phyloP scores from a whole-genome alignment of 352 stramenopile species.

The Pythium guiyangense region DNA sequence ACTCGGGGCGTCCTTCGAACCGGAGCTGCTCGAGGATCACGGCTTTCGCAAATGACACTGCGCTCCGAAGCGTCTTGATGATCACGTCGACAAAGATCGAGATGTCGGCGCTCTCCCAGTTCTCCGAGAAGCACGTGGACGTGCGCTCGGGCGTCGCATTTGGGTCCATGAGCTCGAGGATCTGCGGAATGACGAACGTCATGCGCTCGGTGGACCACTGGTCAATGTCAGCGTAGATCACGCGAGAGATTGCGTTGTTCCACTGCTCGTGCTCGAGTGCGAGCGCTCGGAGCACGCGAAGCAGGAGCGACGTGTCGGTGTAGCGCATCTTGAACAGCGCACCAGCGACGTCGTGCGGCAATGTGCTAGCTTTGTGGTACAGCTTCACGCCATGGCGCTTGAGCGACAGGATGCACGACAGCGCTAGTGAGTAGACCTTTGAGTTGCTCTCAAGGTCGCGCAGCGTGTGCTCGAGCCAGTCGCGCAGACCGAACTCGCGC shows the following conservation, averaged over 20 bases:
- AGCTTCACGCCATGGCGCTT: not conserved
- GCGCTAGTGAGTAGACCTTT: not conserved
- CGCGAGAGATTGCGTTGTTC: not conserved
- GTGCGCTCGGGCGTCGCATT: too few relatives aligned
- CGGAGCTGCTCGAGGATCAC: not conserved
- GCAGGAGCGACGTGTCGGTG: not conserved
- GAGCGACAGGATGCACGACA: not conserved
- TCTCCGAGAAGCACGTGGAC: too few relatives aligned
- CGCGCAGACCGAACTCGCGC: not conserved
- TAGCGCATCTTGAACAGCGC: not conserved
- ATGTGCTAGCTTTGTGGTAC: not conserved
- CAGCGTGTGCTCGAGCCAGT: not conserved
- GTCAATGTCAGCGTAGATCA: not conserved
- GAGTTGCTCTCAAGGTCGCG: not conserved
- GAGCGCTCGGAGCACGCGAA: not conserved
- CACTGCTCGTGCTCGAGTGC: not conserved
- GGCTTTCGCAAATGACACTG: not conserved
- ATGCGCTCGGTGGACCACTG: too few relatives aligned
- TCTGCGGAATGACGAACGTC: too few relatives aligned
- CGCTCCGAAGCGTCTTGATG: not conserved
- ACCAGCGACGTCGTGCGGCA: not conserved
- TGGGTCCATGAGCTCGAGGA: not conserved
- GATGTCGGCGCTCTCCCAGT: not conserved
- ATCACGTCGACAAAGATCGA: not conserved
- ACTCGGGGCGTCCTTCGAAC: not conserved